Percentiles rank a stretch among this genome's conserved stretches.
Evolutionary conservation across 1,284 basidiomycete genomes (phyloP).

Genomic region (Austropuccinia psidii): DNA sequence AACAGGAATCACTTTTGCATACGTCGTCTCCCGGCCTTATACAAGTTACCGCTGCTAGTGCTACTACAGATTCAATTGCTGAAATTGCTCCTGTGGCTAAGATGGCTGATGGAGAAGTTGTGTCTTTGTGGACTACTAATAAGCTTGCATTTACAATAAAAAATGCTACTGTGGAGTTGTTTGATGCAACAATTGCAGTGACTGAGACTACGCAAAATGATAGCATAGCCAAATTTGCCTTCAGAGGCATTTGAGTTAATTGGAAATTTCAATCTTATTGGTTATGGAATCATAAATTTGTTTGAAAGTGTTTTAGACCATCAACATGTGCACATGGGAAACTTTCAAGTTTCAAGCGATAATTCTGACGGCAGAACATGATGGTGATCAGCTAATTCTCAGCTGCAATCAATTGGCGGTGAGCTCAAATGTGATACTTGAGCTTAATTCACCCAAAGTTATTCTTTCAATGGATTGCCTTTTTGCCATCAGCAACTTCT

Average conservation of each 20-base stretch:
- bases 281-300: conserved; percentile 79
- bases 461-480: conserved; percentile 91
- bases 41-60: too few species aligned
- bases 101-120: conserved; percentile 55
- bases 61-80: too few species aligned
- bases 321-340: conserved; percentile 71
- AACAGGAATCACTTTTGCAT: conserved; percentile 6
- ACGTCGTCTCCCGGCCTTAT: too few species aligned
- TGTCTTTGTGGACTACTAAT: conserved; percentile 58
- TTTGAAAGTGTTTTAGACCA: conserved; percentile 81
- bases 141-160: conserved; percentile 70
- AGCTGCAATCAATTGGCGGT: conserved; percentile 66
- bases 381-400: conserved; percentile 90
- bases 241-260: conserved; percentile 70
- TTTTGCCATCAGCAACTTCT: conserved; percentile 78
- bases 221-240: conserved; percentile 76
- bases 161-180: conserved; percentile 82
- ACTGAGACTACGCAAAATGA: conserved; percentile 63
- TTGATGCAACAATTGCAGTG: conserved; percentile 60
- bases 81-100: too few species aligned
- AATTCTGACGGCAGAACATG: conserved; percentile 80
- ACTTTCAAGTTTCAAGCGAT: conserved; percentile 83
- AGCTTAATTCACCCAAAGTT: conserved; percentile 85
- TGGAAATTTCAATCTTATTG: conserved; percentile 77
- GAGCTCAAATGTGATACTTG: conserved; percentile 68